Percentiles rank a stretch among this genome's conserved stretches.
phyloP scores from a whole-genome alignment of 169 alveolate species.

The Condylostoma magnum region DNA sequence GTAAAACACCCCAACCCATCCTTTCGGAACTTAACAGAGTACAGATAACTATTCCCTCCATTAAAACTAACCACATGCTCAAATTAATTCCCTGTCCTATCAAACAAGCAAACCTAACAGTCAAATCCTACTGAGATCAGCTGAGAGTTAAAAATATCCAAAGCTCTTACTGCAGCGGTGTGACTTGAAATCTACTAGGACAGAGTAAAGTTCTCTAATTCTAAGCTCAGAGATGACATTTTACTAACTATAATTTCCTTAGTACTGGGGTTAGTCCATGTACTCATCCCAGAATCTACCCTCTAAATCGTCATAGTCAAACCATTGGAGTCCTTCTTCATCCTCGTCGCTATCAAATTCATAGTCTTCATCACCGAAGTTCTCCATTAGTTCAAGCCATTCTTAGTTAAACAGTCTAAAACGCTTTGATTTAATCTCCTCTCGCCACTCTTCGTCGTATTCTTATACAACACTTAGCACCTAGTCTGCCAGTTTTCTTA shows the following conservation, averaged over 20 bases:
- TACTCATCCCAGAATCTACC: conserved; percentile 9
- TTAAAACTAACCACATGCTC: not conserved
- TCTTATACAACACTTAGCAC: conserved; percentile 61
- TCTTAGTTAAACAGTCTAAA: conserved; percentile 71
- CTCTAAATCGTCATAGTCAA: conserved; percentile 22
- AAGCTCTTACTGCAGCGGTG: conserved; percentile 13
- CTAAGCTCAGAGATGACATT: conserved; percentile 1
- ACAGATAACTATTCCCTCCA: not conserved
- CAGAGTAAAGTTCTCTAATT: conserved; percentile 3
- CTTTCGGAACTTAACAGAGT: not conserved
- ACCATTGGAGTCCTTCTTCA: conserved; percentile 7
- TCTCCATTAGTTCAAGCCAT: conserved; percentile 56
- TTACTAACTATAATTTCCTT: too few relatives aligned
- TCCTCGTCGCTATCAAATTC: conserved; percentile 27
- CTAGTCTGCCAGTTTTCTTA: conserved; percentile 55
- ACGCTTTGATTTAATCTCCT: conserved; percentile 70
- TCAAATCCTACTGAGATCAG: conserved; percentile 20
- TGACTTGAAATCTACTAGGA: conserved; percentile 14
- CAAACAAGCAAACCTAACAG: not conserved
- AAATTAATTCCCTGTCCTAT: not conserved
- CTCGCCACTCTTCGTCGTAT: conserved; percentile 73
- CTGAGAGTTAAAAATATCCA: not conserved
- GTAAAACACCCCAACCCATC: conserved; percentile 58
- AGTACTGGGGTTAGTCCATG: too few relatives aligned
- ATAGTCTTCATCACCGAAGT: conserved; percentile 3